Evolutionary conservation across 768 basidiomycete genomes (phyloP).

Genomic region (Lentinula edodes): DNA sequence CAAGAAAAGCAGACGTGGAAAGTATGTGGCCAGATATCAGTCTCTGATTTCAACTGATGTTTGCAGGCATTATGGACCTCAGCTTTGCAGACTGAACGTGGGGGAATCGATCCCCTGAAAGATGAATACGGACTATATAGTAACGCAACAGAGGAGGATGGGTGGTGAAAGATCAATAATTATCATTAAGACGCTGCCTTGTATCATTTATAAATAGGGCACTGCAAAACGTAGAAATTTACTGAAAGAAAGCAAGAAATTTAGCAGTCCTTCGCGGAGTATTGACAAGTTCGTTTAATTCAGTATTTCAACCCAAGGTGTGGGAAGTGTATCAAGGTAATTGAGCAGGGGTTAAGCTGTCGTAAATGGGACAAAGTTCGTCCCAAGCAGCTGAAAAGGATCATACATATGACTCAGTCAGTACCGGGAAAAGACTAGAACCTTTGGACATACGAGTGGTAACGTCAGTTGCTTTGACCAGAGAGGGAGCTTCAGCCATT

Average conservation of each 20-base stretch:
- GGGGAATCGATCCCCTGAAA: not conserved
- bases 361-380: constrained; percentile 2
- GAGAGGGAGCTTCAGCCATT: constrained; percentile 11
- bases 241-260: not conserved
- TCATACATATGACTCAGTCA: not conserved
- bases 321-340: not conserved
- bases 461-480: not conserved
- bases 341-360: not conserved
- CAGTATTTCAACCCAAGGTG: not conserved
- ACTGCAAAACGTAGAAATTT: not conserved
- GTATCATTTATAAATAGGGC: not conserved
- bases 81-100: not conserved
- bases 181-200: not conserved
- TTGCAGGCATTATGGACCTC: constrained; percentile 5
- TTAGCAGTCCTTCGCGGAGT: not conserved
- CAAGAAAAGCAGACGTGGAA: constrained; percentile 4
- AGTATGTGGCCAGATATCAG: not conserved
- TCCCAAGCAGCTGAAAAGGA: constrained; percentile 1
- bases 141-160: not conserved
- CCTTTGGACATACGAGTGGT: constrained; percentile 2
- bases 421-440: not conserved
- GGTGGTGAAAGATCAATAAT: not conserved
- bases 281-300: too few species aligned
- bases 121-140: constrained; percentile 1
- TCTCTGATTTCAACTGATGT: not conserved